phyloP scores from a whole-genome alignment of 192 early-diverging fungal genomes.

The Backusella westeae region DNA sequence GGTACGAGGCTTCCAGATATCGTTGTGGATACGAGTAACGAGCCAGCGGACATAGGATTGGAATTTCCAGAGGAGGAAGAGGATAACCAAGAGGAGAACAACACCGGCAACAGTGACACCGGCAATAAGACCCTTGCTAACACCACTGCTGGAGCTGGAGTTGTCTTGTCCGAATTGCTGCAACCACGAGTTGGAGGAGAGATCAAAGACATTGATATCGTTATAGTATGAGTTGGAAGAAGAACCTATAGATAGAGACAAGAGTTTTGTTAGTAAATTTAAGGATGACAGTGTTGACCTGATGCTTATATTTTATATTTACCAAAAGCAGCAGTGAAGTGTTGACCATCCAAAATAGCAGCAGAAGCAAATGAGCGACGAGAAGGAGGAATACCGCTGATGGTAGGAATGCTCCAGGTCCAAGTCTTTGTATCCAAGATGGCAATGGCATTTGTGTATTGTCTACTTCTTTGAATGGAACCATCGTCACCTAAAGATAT shows the following conservation, averaged over 20 bases:
- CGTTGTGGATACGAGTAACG: slow-evolving; percentile 22
- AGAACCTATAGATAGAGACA: slow-evolving; percentile 11
- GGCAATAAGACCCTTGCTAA: slow-evolving; percentile 20
- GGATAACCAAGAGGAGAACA: slow-evolving; percentile 19
- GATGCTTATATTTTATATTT: not conserved
- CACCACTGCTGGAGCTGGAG: not conserved
- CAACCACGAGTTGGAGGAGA: slow-evolving; percentile 19
- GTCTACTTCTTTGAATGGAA: not conserved
- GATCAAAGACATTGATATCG: slow-evolving; percentile 31
- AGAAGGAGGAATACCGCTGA: slow-evolving; percentile 29
- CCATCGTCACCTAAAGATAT: slow-evolving; percentile 20
- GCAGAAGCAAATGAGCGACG: slow-evolving; percentile 28
- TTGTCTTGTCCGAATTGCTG: slow-evolving; percentile 1
- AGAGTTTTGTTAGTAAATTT: not conserved
- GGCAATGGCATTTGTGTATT: slow-evolving; percentile 23
- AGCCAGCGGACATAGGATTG: slow-evolving; percentile 27
- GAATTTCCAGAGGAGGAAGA: slow-evolving; percentile 32
- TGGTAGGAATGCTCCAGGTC: slow-evolving; percentile 26
- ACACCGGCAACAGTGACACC: slow-evolving; percentile 33
- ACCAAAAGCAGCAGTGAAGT: slow-evolving; percentile 32
- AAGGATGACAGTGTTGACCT: too few species aligned
- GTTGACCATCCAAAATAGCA: slow-evolving; percentile 24
- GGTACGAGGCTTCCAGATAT: slow-evolving; percentile 36
- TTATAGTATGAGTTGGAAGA: slow-evolving; percentile 30
- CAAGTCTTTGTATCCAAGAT: slow-evolving; percentile 32